phyloP scores from a whole-genome alignment of 371 early-diverging fungal species.

The Mucor irregularis region DNA sequence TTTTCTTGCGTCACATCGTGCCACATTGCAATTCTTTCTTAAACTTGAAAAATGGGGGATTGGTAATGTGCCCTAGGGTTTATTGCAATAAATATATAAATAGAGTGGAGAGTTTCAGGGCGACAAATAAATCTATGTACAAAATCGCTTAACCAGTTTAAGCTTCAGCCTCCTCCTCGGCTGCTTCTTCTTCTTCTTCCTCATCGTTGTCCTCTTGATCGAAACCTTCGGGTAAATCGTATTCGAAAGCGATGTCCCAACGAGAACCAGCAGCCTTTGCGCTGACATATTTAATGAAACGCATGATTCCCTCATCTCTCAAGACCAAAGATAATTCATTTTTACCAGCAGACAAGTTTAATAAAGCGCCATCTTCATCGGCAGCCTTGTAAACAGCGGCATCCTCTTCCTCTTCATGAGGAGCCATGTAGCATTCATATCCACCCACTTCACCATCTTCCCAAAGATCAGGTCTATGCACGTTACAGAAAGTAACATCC shows the following conservation, averaged over 20 bases:
- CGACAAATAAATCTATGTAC: no score
- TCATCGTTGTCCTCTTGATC: constrained; percentile 12
- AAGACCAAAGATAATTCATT: constrained; percentile 68
- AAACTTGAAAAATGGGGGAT: no score
- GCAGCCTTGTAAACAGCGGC: constrained; percentile 66
- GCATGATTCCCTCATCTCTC: constrained; percentile 74
- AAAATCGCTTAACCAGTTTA: no score
- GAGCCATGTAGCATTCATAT: no score
- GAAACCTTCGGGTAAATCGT: constrained; percentile 28
- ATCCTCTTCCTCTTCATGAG: constrained; percentile 69
- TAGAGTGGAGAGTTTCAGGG: no score
- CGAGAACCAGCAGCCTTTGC: constrained; percentile 70
- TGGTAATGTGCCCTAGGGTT: no score
- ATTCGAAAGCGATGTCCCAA: constrained; percentile 76
- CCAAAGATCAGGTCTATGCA: constrained; percentile 42
- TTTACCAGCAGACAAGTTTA: constrained; percentile 64
- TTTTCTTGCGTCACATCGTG: no score
- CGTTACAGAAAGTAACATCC: constrained; percentile 58
- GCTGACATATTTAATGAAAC: constrained; percentile 80
- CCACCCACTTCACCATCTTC: constrained; percentile 71
- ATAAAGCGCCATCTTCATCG: constrained; percentile 57
- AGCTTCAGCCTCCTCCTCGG: neutral
- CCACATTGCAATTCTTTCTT: no score
- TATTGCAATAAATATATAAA: no score
- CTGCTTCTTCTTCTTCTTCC: constrained; percentile 2